Base-by-base conservation (phyloP, 1,139 yeast genomes). In the Debaryomycetaceae sp. region DNA sequence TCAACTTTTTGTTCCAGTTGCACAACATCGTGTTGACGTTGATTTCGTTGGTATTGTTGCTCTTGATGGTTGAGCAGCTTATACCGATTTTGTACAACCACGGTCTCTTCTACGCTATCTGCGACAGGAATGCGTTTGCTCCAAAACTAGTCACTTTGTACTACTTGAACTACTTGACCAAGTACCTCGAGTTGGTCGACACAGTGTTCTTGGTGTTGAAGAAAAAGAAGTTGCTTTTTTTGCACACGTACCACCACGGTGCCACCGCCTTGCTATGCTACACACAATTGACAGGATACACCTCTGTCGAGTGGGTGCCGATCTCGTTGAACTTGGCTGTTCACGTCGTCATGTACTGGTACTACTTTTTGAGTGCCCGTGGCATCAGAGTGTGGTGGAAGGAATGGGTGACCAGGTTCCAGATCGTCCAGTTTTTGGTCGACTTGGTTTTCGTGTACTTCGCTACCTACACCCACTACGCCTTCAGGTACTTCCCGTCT, bases 351-450 rank as follows among this genome's bases (percentile, higher is more conserved):
- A 93, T 93, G 99, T 93, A 93, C 81, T 93, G 91, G 87, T 93
- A 93, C 80, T 93, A 93, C 77, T 91, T 90, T 80, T 76, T 93
- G 60, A 80, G 93, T 55, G 89, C 98, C 14, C 81, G 96, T 66
- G 96, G 97, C 49, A 87, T 91, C 63, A 84, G 93, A 58, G 97
- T 93, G 48, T 91, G 98, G 98, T 93, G 99, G 99, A 93, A 93
- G 72, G 96, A 91, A 72, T 93, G 97, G 97, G 97, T 93, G 57
- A 93, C 99, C 43, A 81, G 96, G 56, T 84, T 88, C 78, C 99
- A 93, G 75, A 93, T 93, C 69, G 80, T 87, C 59, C 99, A 93
- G 73, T 93, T 93, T 61, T 75, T 93, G 59, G 78, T 93, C 60
- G 99, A 93, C 67, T 80, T 93, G 63, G 81, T 79, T 39, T 90